Conservation (phyloP, 768 basidiomycete genomes). For the Tulasnella sp. region DNA sequence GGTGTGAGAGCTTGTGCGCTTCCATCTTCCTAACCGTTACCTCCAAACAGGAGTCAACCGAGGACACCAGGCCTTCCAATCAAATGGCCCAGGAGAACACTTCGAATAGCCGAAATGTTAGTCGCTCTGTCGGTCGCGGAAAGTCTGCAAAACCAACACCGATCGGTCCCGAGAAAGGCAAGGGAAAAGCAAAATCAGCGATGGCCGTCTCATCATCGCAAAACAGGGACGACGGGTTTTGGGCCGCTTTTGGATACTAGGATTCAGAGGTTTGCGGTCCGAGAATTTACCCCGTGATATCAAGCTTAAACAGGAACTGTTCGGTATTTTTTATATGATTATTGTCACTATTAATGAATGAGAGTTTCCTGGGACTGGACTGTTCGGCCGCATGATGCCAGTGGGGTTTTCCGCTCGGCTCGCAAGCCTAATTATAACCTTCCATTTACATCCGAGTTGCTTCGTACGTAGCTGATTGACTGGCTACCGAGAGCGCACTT, state of each 20-base stretch:
- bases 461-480: not conserved
- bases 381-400: too few relatives aligned
- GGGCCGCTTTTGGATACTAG: not conserved
- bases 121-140: not conserved
- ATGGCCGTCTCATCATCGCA: not conserved
- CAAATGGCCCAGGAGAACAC: not conserved
- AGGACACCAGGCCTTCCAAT: too few relatives aligned
- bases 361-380: too few relatives aligned
- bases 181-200: not conserved
- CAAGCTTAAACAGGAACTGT: too few relatives aligned
- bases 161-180: not conserved
- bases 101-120: not conserved
- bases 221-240: not conserved
- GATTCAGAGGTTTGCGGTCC: too few relatives aligned
- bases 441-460: not conserved
- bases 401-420: too few relatives aligned
- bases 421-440: not conserved
- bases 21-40: too few relatives aligned
- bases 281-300: too few relatives aligned
- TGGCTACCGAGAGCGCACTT: not conserved
- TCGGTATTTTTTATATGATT: too few relatives aligned
- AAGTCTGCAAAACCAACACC: not conserved
- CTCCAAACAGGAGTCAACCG: not conserved
- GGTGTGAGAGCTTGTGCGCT: too few relatives aligned
- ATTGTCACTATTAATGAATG: too few relatives aligned